Base-by-base conservation (phyloP, 2,329 filamentous ascomycete species). In the Fusarium redolens region DNA sequence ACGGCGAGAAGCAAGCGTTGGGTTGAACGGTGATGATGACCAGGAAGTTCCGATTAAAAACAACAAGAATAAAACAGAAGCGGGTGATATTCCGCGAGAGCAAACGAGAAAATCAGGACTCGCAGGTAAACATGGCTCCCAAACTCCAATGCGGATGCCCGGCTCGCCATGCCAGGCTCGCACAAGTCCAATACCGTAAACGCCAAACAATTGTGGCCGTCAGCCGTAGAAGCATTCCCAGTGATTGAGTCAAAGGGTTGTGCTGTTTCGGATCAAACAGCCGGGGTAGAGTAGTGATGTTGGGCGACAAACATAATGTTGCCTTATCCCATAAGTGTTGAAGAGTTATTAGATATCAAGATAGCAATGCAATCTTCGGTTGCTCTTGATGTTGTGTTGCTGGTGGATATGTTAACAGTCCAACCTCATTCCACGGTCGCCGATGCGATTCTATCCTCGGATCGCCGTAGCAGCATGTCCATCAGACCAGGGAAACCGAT, bases 381-480 rank as follows among this genome's bases (percentile, higher is more conserved):
- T 58, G 48, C 63, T 73, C 48, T 59, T 66, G 43, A 47, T 65
- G 51, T 41, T 18, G 57, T 60, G 47, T 66, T 56, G 43, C 44
- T 47, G 54, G 45, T 71, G 58, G 41, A 40, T 28, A 28, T 52
- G 37, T 70, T 45, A 74, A 58, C 59, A 56, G 48, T 61, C 62
- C 58, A 67, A 48, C 35, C 48, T 65, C 55, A 59, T 43, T 38
- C 52, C 60, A 65, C 73, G 71, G 60, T 76, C 69, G 50, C 71
- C 70, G 40, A 38, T 44, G 41, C 62, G 62, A 40, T 66, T 61
- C 79, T 81, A 85, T 59, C 83, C 82, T 62, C 81, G 80, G 63
- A 85, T 90, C 45, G 87, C 86, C 78, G 86, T 85, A 48, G 85
- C 81, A 61, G 85, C 76, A 79, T 88, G 84, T 78, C 85, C 77